These are phyloP conservation scores for Quercus wislizeni DNA, from an alignment of 306 rosid genomes.

Conservation along the genomic window DNA sequence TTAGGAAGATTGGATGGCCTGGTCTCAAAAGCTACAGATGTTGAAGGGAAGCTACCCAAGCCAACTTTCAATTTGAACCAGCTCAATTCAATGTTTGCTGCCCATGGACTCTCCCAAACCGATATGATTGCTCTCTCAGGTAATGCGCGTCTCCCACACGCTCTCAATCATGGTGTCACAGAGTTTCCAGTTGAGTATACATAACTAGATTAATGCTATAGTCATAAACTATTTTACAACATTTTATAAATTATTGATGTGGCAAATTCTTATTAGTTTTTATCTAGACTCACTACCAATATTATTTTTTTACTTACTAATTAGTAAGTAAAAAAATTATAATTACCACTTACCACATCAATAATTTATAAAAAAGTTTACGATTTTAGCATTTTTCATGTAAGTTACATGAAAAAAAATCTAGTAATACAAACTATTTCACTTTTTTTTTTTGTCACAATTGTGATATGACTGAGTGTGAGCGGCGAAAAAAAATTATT, in stretches of 20 bases:
- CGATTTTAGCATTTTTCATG: fast-evolving
- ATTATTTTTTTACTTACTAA: no score
- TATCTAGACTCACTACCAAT: fast-evolving
- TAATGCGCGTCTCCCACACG: slow-evolving; percentile 16
- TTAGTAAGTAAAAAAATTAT: no score
- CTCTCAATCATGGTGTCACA: neutral
- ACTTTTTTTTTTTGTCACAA: no score
- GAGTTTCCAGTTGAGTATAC: neutral
- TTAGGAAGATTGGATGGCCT: slow-evolving; percentile 78
- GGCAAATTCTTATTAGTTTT: fast-evolving
- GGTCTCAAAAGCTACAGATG: slow-evolving; percentile 52
- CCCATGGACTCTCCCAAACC: slow-evolving; percentile 52
- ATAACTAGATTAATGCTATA: fast-evolving
- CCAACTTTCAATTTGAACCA: slow-evolving; percentile 56
- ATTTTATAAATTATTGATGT: no score
- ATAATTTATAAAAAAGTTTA: fast-evolving
- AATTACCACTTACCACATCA: fast-evolving
- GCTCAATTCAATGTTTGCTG: slow-evolving; percentile 57
- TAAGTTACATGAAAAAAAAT: no score
- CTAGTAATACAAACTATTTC: no score
- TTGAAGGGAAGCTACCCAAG: slow-evolving; percentile 61
- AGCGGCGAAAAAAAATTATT: no score
- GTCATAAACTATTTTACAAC: fast-evolving
- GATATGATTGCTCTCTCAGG: slow-evolving; percentile 92
- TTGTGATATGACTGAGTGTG: no score